Base-by-base conservation (phyloP, 192 early-diverging fungal species). In the Gonapodya sp. region DNA sequence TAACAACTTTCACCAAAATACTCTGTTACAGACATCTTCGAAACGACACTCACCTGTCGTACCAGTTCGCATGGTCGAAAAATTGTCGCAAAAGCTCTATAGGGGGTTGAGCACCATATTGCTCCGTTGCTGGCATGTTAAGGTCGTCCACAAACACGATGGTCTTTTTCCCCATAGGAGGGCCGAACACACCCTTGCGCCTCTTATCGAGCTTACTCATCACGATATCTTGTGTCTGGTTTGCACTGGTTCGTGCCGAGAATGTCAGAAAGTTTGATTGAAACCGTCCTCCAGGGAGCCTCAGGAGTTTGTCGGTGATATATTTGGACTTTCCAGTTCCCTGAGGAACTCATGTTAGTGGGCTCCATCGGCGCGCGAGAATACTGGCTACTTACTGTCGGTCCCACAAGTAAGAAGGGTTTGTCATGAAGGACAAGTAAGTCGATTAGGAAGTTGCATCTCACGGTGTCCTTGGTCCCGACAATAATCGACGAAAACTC, bases 261-360 rank as follows among this genome's bases (percentile, higher is more conserved):
- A 91, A 90, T 35, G 86, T 90, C 81, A 91, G 85, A 78, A 90
- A 91, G 2, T 80, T 82, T 0, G 89, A 86, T 35, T 87, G 83
- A 80, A 85, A 91, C 0, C 81, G 73, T 24, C 88, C 88, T 32
- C 84, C 85, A 24, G 86, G 80, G 33, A 91, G 73, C 16, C 82
- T 90, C 79, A 89, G 85, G 16, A 91, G 77, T 18, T 84, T 86
- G 64, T 91, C 86, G 34, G 82, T 73, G 18, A 91, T 84, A 79
- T 91, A 91, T 85, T 87, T 89, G 24, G 88, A 88, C 78, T 91
- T 91, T 1, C 89, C 89, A 0, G 89, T 91, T 46, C 89, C 89
- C 0, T 64, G 46, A 64, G 46, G 24, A 64, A 64, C 46, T 24
- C 46, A 64, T 24, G n/a, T n/a, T n/a, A 64, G 46, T 64, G 46